A percentile compares a stretch with the other conserved stretches of the same genome.
phyloP scores from a whole-genome alignment of 1,284 basidiomycete species.

The Phellinidium pouzarii region DNA sequence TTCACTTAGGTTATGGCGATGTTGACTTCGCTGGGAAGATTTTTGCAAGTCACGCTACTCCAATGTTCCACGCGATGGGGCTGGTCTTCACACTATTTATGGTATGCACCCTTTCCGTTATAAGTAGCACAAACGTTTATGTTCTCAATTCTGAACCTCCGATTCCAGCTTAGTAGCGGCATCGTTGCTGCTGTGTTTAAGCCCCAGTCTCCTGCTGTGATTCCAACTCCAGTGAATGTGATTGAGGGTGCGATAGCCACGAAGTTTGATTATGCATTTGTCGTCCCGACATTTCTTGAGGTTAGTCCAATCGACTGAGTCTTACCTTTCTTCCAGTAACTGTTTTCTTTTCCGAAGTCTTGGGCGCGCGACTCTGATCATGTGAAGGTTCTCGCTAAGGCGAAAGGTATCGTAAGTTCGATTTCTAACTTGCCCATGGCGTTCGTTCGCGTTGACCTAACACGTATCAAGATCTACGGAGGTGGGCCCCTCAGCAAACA shows the following conservation, averaged over 20 bases:
- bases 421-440: not conserved
- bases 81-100: not conserved
- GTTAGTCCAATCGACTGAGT: not conserved
- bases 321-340: not conserved
- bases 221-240: conserved; percentile 17
- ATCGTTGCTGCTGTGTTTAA: conserved; percentile 13
- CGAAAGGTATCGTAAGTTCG: conserved; percentile 9
- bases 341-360: not conserved
- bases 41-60: conserved; percentile 12
- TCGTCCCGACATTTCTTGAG: conserved; percentile 15
- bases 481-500: conserved; percentile 26
- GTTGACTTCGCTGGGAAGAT: conserved; percentile 11
- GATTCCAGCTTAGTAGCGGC: conserved; percentile 5
- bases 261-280: conserved; percentile 6
- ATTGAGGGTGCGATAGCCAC: conserved; percentile 2
- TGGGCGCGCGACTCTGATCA: conserved; percentile 8
- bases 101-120: not conserved
- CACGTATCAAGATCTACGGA: conserved; percentile 25
- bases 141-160: not conserved
- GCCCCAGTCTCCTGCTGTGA: conserved; percentile 12
- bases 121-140: not conserved
- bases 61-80: conserved; percentile 19
- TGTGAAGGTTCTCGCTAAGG: conserved; percentile 1
- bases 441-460: not conserved
- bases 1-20: conserved; percentile 7